Base-by-base conservation (phyloP, 2,329 filamentous ascomycete species). In the Lachnellula willkommii region DNA sequence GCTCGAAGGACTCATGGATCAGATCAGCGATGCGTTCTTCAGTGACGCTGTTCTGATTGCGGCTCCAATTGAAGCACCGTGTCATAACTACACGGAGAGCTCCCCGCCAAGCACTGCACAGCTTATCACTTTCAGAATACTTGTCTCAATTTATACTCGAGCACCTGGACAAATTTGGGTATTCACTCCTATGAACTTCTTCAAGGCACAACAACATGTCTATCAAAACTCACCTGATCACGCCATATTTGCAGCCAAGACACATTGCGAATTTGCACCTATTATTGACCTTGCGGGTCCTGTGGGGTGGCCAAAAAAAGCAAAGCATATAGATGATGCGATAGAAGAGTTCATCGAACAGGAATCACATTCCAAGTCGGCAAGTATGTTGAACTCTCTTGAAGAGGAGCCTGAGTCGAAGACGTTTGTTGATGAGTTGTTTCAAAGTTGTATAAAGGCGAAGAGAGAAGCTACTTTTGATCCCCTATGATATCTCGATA, bases 161-260 rank as follows among this genome's bases (percentile, higher is more conserved):
- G 69, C 80, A 8, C 72, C 73, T 2, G 77, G 78, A 22, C 72
- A 78, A 1, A 76, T 77, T 28, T 79, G 81, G 64, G 75, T 78
- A 54, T 86, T 87, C 60, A 75, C 80, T 1, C 84, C 86, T 0
- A 72, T 88, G 32, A 79, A 73, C 46, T 83, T 89, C 61, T 88
- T 89, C 73, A 83, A 81, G 61, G 74, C 80, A 7, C 83, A 85
- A 56, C 87, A 89, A 68, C 79, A 85, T 59, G 77, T 82, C 0
- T 79, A 84, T 62, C 74, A 77, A 28, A 76, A 76, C 57, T 75
- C 78, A 35, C 71, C 75, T 0, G 79, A 83, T 60, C 77, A 83
- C 46, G 75, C 81, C 4, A 77, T 77, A 2, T 89, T 89, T 63
- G 77, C 79, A 1, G 78, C 81, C 55, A 77, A 77, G 35, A 76